Percentiles rank a stretch among this genome's conserved stretches.
phyloP scores from a whole-genome alignment of 2,329 filamentous ascomycete species.

The Botrytis medusae region DNA sequence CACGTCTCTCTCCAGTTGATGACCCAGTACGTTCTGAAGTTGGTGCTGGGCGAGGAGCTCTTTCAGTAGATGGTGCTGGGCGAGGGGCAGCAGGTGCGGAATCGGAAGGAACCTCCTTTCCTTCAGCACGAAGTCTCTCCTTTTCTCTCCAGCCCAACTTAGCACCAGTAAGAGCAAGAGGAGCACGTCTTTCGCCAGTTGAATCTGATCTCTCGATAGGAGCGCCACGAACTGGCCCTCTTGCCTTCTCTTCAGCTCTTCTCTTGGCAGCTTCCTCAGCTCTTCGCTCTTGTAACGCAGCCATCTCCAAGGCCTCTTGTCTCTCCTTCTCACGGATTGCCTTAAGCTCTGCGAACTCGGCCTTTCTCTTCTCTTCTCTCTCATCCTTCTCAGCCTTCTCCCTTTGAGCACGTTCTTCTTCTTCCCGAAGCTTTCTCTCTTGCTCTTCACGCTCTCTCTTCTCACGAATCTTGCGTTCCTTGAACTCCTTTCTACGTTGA shows the following conservation, averaged over 20 bases:
- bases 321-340: conserved; percentile 65
- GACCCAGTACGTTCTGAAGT: conserved; percentile 43
- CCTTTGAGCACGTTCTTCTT: conserved; percentile 75
- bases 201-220: conserved; percentile 43
- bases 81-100: neutral
- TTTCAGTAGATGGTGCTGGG: neutral
- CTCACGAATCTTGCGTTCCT: conserved; percentile 79
- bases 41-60: neutral
- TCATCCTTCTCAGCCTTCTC: conserved; percentile 85
- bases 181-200: conserved; percentile 30
- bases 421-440: conserved; percentile 75
- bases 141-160: conserved; percentile 71
- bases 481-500: conserved; percentile 81
- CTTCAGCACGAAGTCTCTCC: conserved; percentile 51
- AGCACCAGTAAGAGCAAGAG: conserved; percentile 57
- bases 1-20: conserved; percentile 60
- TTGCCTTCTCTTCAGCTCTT: conserved; percentile 57
- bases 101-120: conserved; percentile 30
- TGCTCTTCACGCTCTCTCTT: conserved; percentile 81
- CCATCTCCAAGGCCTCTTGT: conserved; percentile 66
- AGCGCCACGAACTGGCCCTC: conserved; percentile 43
- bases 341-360: conserved; percentile 65
- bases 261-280: conserved; percentile 86
- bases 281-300: conserved; percentile 71
- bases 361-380: conserved; percentile 77